These are phyloP conservation scores for Clathrus columnatus DNA, from an alignment of 768 basidiomycete species.

Conservation along the genomic window DNA sequence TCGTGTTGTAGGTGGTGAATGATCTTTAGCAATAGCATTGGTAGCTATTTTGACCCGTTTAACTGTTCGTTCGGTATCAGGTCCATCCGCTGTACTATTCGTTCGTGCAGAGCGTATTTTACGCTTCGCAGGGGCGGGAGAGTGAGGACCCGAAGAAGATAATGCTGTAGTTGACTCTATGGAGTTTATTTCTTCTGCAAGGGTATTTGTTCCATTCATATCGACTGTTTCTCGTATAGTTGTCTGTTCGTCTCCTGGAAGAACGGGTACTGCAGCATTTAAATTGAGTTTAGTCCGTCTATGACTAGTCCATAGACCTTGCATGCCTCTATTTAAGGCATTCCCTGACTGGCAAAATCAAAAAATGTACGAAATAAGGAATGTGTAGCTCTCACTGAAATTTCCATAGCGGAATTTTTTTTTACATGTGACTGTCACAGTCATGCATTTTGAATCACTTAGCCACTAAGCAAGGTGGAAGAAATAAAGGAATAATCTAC, in stretches of 20 bases:
- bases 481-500: too few relatives aligned
- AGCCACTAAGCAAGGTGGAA: too few relatives aligned
- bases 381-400: neutral
- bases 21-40: constrained; percentile 44
- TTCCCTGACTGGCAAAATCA: constrained; percentile 27
- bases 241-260: constrained; percentile 14
- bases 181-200: constrained; percentile 14
- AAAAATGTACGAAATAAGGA: neutral
- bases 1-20: constrained; percentile 64
- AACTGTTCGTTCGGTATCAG: constrained; percentile 37
- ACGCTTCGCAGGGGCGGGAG: constrained; percentile 41
- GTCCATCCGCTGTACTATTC: constrained; percentile 9
- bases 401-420: too few relatives aligned
- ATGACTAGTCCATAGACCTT: constrained; percentile 67
- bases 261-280: constrained; percentile 30
- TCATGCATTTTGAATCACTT: neutral
- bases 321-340: constrained; percentile 69
- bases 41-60: constrained; percentile 48
- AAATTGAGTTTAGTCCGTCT: constrained; percentile 59
- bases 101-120: constrained; percentile 48
- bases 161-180: constrained; percentile 13
- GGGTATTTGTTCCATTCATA: constrained; percentile 17
- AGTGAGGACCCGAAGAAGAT: too few relatives aligned
- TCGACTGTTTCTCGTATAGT: constrained; percentile 19
- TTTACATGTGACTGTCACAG: neutral